These are phyloP conservation scores for Arthrobotrys megalospora DNA, from an alignment of 2,329 filamentous ascomycete species.

Conservation along the genomic window DNA sequence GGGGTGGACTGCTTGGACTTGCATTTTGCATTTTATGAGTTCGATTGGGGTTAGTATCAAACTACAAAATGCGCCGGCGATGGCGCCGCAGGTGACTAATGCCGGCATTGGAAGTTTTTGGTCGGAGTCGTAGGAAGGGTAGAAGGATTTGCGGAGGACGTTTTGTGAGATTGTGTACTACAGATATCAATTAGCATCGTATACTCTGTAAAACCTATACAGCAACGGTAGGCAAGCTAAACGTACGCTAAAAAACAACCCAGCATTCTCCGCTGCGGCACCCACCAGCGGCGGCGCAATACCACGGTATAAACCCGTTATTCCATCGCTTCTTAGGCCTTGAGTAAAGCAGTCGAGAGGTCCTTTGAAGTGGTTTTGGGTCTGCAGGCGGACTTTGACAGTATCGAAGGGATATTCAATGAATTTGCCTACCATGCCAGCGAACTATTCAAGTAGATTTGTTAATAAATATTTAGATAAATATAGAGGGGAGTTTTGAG, in stretches of 20 bases:
- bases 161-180: slow-evolving; percentile 72
- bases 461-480: neutral
- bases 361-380: slow-evolving; percentile 90
- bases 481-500: neutral
- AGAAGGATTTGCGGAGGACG: slow-evolving; percentile 77
- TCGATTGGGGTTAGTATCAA: slow-evolving; percentile 94
- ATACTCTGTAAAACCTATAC: neutral
- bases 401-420: slow-evolving; percentile 99
- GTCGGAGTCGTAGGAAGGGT: slow-evolving; percentile 71
- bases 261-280: slow-evolving; percentile 91
- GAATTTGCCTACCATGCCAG: slow-evolving; percentile 91
- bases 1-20: slow-evolving; percentile 73
- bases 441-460: slow-evolving; percentile 71
- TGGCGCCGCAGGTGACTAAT: slow-evolving; percentile 84
- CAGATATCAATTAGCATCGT: neutral
- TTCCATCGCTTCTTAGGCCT: slow-evolving; percentile 83
- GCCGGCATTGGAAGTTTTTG: slow-evolving; percentile 80
- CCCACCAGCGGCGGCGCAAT: slow-evolving; percentile 92
- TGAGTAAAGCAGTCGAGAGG: slow-evolving; percentile 94
- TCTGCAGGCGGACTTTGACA: slow-evolving; percentile 95
- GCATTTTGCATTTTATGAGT: slow-evolving; percentile 98
- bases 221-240: neutral
- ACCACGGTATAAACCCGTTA: slow-evolving; percentile 87
- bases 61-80: slow-evolving; percentile 89
- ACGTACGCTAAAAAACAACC: slow-evolving; percentile 88